Percentiles rank a stretch among this genome's conserved stretches.
These are phyloP conservation scores for Gynochthodes officinalis DNA, from an alignment of 257 asterid species.

Conservation along the genomic window DNA sequence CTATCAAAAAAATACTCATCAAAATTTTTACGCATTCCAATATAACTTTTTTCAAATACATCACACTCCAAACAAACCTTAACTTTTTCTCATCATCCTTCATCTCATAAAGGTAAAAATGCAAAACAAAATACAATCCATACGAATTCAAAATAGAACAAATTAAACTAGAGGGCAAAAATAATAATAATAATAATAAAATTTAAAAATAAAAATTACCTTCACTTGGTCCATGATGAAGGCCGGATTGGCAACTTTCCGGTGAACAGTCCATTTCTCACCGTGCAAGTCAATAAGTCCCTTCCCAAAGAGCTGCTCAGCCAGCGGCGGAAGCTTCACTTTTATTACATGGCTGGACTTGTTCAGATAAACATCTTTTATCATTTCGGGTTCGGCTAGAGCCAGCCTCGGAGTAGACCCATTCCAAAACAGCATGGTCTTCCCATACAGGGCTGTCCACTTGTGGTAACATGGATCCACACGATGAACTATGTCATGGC, in stretches of 20 bases:
- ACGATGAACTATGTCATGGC: constrained; percentile 33
- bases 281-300: constrained; percentile 41
- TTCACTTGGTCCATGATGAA: constrained; percentile 38
- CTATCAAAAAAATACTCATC: no score
- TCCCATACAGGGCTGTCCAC: constrained; percentile 46
- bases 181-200: not conserved
- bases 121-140: no score
- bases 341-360: constrained; percentile 22
- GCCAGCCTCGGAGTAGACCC: constrained; percentile 43
- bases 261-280: constrained; percentile 36
- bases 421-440: constrained; percentile 42
- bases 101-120: no score
- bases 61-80: no score
- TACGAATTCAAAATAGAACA: no score
- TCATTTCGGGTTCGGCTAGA: constrained; percentile 33
- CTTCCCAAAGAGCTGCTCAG: constrained; percentile 38
- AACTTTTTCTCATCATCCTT: no score
- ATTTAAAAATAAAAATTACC: constrained; percentile 11
- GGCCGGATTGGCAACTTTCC: constrained; percentile 31
- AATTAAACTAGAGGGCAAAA: no score
- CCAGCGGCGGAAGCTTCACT: constrained; percentile 26
- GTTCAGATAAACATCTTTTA: constrained; percentile 32
- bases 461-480: constrained; percentile 42
- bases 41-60: no score
- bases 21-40: no score